These are phyloP conservation scores for Karstenula rhodostoma DNA, from an alignment of 2,329 filamentous ascomycete genomes.

Conservation along the genomic window DNA sequence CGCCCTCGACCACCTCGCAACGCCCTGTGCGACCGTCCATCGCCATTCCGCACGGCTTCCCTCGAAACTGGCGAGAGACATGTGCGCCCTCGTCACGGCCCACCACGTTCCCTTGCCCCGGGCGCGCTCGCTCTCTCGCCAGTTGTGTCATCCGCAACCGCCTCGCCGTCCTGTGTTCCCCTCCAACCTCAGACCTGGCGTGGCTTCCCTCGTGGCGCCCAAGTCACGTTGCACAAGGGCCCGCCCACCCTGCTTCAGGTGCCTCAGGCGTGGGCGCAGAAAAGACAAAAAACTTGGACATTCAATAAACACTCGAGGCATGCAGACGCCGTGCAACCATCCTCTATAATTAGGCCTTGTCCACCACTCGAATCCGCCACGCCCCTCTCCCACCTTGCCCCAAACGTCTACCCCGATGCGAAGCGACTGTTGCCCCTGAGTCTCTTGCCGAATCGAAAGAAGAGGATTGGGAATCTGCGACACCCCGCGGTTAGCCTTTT, in stretches of 20 bases:
- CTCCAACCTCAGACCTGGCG: conserved; percentile 38
- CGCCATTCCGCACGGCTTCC: conserved; percentile 27
- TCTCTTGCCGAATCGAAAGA: conserved; percentile 59
- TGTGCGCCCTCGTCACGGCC: conserved; percentile 12
- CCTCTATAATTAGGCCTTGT: conserved; percentile 43
- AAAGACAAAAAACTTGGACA: conserved; percentile 31
- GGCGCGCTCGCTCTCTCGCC: conserved; percentile 24
- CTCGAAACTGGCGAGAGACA: conserved; percentile 23
- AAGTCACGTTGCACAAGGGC: conserved; percentile 37
- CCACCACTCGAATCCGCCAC: conserved; percentile 32
- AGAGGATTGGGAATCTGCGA: conserved; percentile 54
- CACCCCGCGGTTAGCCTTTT: conserved; percentile 42
- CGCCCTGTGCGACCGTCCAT: conserved; percentile 38
- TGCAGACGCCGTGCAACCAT: conserved; percentile 44
- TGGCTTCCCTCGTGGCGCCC: conserved; percentile 49
- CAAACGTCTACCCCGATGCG: conserved; percentile 49
- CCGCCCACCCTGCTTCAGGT: conserved; percentile 43
- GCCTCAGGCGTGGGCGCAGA: conserved; percentile 43
- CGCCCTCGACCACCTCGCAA: conserved; percentile 26
- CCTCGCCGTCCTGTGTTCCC: conserved; percentile 32
- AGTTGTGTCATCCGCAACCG: conserved; percentile 35
- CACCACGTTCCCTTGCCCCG: conserved; percentile 39
- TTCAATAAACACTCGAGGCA: conserved; percentile 44
- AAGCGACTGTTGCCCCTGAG: conserved; percentile 58
- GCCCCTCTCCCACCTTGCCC: conserved; percentile 18